Evolutionary conservation across 2,329 filamentous ascomycete genomes (phyloP), one percentile per base, ranked within the genome.

Genomic region (Calonectria honghensis): DNA sequence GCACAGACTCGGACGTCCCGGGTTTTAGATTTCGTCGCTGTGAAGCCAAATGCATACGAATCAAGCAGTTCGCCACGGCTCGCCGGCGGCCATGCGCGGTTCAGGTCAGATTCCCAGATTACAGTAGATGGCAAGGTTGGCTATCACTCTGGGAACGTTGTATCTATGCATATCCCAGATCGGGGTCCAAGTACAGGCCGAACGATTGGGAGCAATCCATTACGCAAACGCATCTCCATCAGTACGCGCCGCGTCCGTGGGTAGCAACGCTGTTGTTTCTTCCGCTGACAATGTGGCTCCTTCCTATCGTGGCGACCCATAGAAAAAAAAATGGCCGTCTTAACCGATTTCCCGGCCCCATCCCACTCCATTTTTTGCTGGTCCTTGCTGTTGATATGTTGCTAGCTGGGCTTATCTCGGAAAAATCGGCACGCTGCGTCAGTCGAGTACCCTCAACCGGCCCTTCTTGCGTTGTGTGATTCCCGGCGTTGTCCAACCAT

Each of bases 321-420:
- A 63, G 57, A 41, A 63, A 59, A 61, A 63, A 63, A 41, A 63
- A 29, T 63, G 57, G 57, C 57, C 57, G 57, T 63, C n/a, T 63
- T 63, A 63, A 63, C 57, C 57, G 57, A 63, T 63, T 27, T 63
- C 57, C 35, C 57, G 57, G 57, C 35, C 39, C 57, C 57, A 63
- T 63, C 57, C 35, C 57, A 41, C 57, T 41, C 57, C 57, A 31
- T 27, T 41, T 29, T 41, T 61, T 61, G 29, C 16, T 16, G 37
- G 57, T 35, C 57, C 35, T 63, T 18, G 57, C 57, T 29, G 57
- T 63, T 63, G 57, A 63, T 63, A 39, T 63, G 57, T 63, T 41
- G 57, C 9, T 11, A 2, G 57, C 57, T 63, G 57, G 35, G 39
- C 61, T 65, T 65, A 65, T 65, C 61, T 65, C 61, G 61, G 61